Percentiles rank a stretch among this genome's conserved stretches.
Conservation (phyloP, 23 red algal species). For the Gracilariopsis chorda region DNA sequence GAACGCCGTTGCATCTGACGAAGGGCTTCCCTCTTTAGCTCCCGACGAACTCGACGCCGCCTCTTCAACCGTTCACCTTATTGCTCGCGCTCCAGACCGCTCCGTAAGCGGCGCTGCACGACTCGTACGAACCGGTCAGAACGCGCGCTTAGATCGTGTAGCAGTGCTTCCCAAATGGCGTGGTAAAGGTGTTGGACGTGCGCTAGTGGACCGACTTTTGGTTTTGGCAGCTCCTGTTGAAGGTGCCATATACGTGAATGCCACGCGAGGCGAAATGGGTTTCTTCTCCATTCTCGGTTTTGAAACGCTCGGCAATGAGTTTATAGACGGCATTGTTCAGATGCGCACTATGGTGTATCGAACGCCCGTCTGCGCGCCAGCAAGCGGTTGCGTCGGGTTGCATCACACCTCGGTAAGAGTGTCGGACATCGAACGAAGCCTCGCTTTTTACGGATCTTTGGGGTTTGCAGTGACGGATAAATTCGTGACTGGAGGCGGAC, state of each 20-base stretch:
- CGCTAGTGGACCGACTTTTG: constrained; percentile 36
- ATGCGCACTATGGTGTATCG: constrained; percentile 62
- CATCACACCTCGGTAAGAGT: constrained; percentile 77
- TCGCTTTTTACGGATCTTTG: constrained; percentile 76
- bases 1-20: constrained; percentile 17
- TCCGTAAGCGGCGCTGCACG: constrained; percentile 44
- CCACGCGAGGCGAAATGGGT: constrained; percentile 44
- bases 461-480: constrained; percentile 76
- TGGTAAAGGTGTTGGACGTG: constrained; percentile 54
- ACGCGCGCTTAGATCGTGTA: constrained; percentile 45
- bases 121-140: constrained; percentile 10
- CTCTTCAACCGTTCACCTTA: constrained; percentile 27
- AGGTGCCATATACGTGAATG: constrained; percentile 68
- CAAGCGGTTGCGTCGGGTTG: constrained; percentile 59
- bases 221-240: not conserved
- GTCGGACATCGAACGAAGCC: constrained; percentile 66
- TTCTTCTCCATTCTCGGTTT: constrained; percentile 88
- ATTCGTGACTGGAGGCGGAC: constrained; percentile 38
- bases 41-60: constrained; percentile 38
- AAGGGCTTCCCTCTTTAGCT: not conserved
- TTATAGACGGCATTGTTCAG: not conserved
- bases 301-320: constrained; percentile 35
- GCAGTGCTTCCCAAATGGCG: constrained; percentile 29
- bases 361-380: constrained; percentile 43
- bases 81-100: constrained; percentile 31